Conservation (phyloP, 768 basidiomycete species). For the Asterophora lycoperdoides region DNA sequence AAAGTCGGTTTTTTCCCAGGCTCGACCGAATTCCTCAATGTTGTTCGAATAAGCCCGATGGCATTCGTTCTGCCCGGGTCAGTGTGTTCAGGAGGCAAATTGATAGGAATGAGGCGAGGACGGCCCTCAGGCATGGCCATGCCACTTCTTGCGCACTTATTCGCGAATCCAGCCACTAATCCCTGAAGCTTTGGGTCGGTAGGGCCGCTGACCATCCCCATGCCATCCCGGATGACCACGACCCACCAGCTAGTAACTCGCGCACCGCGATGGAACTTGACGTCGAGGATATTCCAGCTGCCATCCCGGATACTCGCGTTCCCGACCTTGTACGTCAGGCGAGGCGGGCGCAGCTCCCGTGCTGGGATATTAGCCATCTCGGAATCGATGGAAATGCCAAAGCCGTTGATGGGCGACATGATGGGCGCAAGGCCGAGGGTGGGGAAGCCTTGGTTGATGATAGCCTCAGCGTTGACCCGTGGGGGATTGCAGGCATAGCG, state of each 20-base stretch:
- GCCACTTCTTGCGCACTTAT: constrained; percentile 56
- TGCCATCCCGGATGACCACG: constrained; percentile 55
- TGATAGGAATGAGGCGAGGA: constrained; percentile 35
- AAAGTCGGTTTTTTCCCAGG: constrained; percentile 47
- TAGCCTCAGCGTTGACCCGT: constrained; percentile 49
- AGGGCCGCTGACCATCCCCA: constrained; percentile 33
- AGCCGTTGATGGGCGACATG: constrained; percentile 40
- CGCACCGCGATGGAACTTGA: constrained; percentile 60
- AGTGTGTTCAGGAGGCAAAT: constrained; percentile 19
- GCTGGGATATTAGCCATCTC: constrained; percentile 64
- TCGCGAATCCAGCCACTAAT: constrained; percentile 49
- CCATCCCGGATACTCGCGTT: constrained; percentile 48
- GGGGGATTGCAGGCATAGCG: constrained; percentile 63
- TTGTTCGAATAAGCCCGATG: constrained; percentile 36
- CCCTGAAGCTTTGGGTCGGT: constrained; percentile 35
- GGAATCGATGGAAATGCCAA: constrained; percentile 51
- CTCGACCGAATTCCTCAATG: constrained; percentile 31
- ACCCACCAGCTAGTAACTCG: constrained; percentile 59
- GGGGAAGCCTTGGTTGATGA: constrained; percentile 55
- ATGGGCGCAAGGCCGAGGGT: constrained; percentile 45
- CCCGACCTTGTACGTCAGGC: constrained; percentile 50
- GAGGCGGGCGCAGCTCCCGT: constrained; percentile 59
- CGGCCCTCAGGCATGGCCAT: constrained; percentile 40
- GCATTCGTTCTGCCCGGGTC: constrained; percentile 35
- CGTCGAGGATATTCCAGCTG: constrained; percentile 73